A percentile compares a stretch with the other conserved stretches of the same genome.
phyloP scores from a whole-genome alignment of 371 early-diverging fungal genomes.

The Rhizopus sp. region DNA sequence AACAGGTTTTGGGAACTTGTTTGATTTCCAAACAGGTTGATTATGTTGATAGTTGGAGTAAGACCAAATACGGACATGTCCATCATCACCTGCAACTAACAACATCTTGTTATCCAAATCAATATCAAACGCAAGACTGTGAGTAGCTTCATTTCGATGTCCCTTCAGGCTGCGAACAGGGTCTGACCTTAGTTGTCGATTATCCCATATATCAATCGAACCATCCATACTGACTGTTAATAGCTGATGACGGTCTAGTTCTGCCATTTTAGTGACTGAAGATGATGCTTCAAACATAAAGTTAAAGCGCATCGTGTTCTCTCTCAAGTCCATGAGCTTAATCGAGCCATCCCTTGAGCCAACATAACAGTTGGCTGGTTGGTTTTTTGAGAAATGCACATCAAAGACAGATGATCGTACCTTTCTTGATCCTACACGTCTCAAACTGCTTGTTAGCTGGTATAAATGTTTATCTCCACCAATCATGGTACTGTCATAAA shows the following conservation, averaged over 20 bases:
- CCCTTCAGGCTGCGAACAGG: slow-evolving; percentile 25
- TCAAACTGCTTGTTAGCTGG: slow-evolving; percentile 11
- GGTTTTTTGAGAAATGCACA: neutral
- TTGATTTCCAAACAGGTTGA: slow-evolving; percentile 30
- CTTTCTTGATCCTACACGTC: neutral
- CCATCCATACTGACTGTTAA: slow-evolving; percentile 25
- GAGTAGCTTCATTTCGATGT: slow-evolving; percentile 22
- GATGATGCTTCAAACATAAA: neutral
- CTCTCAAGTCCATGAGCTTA: slow-evolving; percentile 12
- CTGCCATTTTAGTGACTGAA: slow-evolving; percentile 3
- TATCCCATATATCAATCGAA: slow-evolving; percentile 31
- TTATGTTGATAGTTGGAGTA: slow-evolving; percentile 1
- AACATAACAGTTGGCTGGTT: slow-evolving; percentile 16
- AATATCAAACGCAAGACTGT: slow-evolving; percentile 25
- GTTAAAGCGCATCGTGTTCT: neutral
- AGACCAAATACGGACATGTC: slow-evolving; percentile 33
- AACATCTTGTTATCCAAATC: slow-evolving; percentile 20
- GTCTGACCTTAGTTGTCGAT: slow-evolving; percentile 8
- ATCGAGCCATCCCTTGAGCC: slow-evolving; percentile 30
- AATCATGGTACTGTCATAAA: slow-evolving; percentile 4
- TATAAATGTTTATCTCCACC: slow-evolving; percentile 29
- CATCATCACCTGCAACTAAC: slow-evolving; percentile 23
- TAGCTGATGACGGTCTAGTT: slow-evolving; percentile 8
- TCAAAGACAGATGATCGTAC: slow-evolving; percentile 23
- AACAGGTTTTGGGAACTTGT: slow-evolving; percentile 16